These are phyloP conservation scores for Gracilariopsis chorda DNA, from an alignment of 23 red algal genomes.

Conservation along the genomic window DNA sequence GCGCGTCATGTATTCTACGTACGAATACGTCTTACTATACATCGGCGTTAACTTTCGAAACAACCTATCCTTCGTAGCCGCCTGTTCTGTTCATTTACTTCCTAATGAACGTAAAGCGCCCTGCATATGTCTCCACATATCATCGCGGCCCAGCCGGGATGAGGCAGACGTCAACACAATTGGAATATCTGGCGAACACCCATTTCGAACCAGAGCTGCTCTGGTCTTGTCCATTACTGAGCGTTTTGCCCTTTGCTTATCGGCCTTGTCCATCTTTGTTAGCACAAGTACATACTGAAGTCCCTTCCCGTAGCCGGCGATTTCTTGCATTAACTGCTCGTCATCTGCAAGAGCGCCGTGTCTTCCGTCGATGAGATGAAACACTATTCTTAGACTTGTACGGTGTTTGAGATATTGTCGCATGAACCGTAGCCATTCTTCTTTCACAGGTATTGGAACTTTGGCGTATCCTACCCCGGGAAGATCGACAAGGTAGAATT, in stretches of 20 bases:
- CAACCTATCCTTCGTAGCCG: no score
- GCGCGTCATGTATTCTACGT: no score
- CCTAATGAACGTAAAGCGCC: not conserved
- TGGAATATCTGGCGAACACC: slow-evolving; percentile 36
- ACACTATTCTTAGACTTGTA: slow-evolving; percentile 59
- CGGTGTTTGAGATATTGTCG: slow-evolving; percentile 63
- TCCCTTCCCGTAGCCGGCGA: not conserved
- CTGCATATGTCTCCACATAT: slow-evolving; percentile 74
- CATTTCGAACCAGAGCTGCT: slow-evolving; percentile 39
- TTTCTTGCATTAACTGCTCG: slow-evolving; percentile 40
- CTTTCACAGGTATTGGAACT: slow-evolving; percentile 64
- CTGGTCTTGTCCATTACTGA: slow-evolving; percentile 2
- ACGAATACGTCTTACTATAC: no score
- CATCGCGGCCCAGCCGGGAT: slow-evolving; percentile 62
- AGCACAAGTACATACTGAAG: slow-evolving; percentile 77
- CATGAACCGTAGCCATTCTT: slow-evolving; percentile 78
- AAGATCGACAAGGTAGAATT: slow-evolving; percentile 88
- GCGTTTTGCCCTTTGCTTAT: slow-evolving; percentile 39
- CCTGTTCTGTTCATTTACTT: no score
- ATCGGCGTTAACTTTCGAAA: no score
- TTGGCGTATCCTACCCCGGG: slow-evolving; percentile 90
- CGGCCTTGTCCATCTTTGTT: slow-evolving; percentile 94
- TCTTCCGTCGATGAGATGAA: slow-evolving; percentile 87
- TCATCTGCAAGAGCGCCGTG: slow-evolving; percentile 78
- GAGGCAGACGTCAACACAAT: slow-evolving; percentile 56